Evolutionary conservation across 495 filamentous ascomycete genomes (phyloP), one percentile per base, ranked within the genome.

Genomic region (Bacidia gigantensis): DNA sequence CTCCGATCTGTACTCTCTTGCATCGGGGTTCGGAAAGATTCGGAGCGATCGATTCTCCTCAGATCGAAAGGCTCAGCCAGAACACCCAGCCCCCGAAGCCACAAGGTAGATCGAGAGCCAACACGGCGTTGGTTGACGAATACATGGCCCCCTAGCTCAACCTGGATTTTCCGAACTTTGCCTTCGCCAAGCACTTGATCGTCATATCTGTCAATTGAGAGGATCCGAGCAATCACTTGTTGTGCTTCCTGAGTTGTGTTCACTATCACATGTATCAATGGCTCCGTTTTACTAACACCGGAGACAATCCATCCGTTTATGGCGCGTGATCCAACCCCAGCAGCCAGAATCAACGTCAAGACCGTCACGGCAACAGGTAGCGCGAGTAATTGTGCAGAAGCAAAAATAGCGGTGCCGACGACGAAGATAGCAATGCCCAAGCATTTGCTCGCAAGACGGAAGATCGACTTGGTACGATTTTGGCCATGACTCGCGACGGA

Each of bases 211-310:
- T 52, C 50, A 1, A 52, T 12, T 9, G 50, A 42, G 11, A 52
- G 39, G 21, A 52, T 44, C 11, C 39, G 32, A 26, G 14, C n/a
- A n/a, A 52, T 52, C 18, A 44, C 18, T 17, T 46, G 20, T 45
- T 42, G 35, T 3, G 50, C 50, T 45, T 44, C 35, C 12, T 44
- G 11, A 11, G 12, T 45, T 12, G 35, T 46, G 2, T 52, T 44
- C 20, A 52, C 50, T 18, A 58, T 44, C 18, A 25, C 23, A 32
- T 58, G 56, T 10, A 58, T 51, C 3, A 58, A 21, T 3, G 56
- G 56, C 35, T 56, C 32, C 11, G 26, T 43, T 32, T 51, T 49
- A 2, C 12, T 26, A 14, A 58, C 29, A 14, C 29, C 29, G 7
- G 5, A 5, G 17, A 49, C 52, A 26, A 58, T 52, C 38, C 54